A percentile compares a stretch with the other conserved stretches of the same genome.
Evolutionary conservation across 805 yeast genomes (phyloP).

Genomic region (Starmerella riodocensis): DNA sequence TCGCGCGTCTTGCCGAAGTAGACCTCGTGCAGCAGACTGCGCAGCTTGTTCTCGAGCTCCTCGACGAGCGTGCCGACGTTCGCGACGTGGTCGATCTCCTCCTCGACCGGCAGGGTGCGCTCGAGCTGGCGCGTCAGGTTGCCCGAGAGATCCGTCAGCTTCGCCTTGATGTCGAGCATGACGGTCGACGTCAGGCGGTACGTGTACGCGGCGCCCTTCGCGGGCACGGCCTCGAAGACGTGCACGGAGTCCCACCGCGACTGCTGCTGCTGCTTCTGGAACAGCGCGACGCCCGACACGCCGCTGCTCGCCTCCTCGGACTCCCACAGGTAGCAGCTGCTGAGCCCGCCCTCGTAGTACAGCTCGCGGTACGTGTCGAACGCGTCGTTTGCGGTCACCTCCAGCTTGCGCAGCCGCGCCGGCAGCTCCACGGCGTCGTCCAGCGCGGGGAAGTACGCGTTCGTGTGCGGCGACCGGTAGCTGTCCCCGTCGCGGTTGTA

Average conservation of each 20-base stretch:
- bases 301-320: slow-evolving; percentile 33
- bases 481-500: slow-evolving; percentile 92
- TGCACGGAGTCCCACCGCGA: slow-evolving; percentile 81
- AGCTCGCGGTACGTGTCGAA: slow-evolving; percentile 86
- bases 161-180: slow-evolving; percentile 52
- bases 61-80: slow-evolving; percentile 78
- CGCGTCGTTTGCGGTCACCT: slow-evolving; percentile 71
- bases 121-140: slow-evolving; percentile 71
- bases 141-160: slow-evolving; percentile 50
- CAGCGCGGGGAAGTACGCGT: slow-evolving; percentile 44
- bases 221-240: slow-evolving; percentile 49
- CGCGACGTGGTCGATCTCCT: slow-evolving; percentile 59
- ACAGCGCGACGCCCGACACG: slow-evolving; percentile 82
- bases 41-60: slow-evolving; percentile 72
- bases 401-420: slow-evolving; percentile 52
- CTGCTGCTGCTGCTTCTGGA: slow-evolving; percentile 42
- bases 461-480: slow-evolving; percentile 82
- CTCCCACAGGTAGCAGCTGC: slow-evolving; percentile 88
- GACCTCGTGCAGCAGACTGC: slow-evolving; percentile 81
- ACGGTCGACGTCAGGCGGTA: slow-evolving; percentile 81
- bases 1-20: slow-evolving; percentile 92
- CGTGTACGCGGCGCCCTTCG: slow-evolving; percentile 3
- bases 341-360: slow-evolving; percentile 88
- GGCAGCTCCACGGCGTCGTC: slow-evolving; percentile 59
- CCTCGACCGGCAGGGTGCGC: slow-evolving; percentile 34